These are phyloP conservation scores for Mycocentrospora acerina DNA, from an alignment of 2,329 filamentous ascomycete genomes.

Conservation along the genomic window DNA sequence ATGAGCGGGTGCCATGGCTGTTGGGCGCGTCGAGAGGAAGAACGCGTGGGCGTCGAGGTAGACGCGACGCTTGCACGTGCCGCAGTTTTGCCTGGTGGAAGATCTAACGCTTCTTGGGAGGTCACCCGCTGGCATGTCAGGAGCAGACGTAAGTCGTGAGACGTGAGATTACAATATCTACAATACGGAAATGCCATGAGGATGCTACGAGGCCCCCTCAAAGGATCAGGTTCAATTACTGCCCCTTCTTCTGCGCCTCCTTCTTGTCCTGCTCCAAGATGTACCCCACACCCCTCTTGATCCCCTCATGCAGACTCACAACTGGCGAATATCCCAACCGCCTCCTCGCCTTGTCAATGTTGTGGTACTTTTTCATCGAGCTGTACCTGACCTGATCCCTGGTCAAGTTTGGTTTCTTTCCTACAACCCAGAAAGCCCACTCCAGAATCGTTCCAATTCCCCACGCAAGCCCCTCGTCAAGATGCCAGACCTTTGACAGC, in stretches of 20 bases:
- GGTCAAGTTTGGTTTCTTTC: slow-evolving; percentile 50
- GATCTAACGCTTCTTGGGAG: too few relatives aligned
- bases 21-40: slow-evolving; percentile 12
- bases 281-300: slow-evolving; percentile 48
- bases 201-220: not conserved
- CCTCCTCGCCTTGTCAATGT: slow-evolving; percentile 72
- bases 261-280: slow-evolving; percentile 38
- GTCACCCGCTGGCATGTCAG: too few relatives aligned
- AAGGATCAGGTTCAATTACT: slow-evolving; percentile 18
- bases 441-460: slow-evolving; percentile 48
- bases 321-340: slow-evolving; percentile 70
- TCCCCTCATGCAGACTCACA: slow-evolving; percentile 66
- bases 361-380: slow-evolving; percentile 76
- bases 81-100: too few relatives aligned
- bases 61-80: not conserved
- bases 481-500: slow-evolving; percentile 45
- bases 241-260: slow-evolving; percentile 37
- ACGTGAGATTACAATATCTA: slow-evolving; percentile 17
- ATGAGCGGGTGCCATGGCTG: slow-evolving; percentile 28
- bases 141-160: not conserved
- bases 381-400: slow-evolving; percentile 60
- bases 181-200: not conserved
- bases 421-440: slow-evolving; percentile 48
- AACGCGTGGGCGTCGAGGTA: slow-evolving; percentile 6
- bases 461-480: slow-evolving; percentile 45